Conservation (phyloP, 768 basidiomycete species). For the Trametes maxima region DNA sequence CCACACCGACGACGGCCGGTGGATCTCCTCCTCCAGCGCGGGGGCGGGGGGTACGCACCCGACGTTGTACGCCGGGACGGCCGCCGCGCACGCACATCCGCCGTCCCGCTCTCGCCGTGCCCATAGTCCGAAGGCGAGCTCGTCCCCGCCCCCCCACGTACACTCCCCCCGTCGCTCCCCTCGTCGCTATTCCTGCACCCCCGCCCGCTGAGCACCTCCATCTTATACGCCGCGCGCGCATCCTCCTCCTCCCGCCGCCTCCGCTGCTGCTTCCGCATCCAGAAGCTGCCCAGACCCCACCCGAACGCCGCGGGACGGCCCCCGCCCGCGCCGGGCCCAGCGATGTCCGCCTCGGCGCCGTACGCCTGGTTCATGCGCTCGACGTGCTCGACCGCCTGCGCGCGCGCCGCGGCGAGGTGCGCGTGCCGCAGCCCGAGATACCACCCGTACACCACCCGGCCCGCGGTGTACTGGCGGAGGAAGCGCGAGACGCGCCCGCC, state of each 20-base stretch:
- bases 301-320: slow-evolving; percentile 44
- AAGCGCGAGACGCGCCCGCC: slow-evolving; percentile 14
- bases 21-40: slow-evolving; percentile 8
- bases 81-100: not conserved
- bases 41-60: slow-evolving; percentile 4
- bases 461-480: slow-evolving; percentile 15
- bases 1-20: slow-evolving; percentile 55
- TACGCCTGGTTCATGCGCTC: slow-evolving; percentile 68
- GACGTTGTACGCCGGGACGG: not conserved
- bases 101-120: slow-evolving; percentile 1
- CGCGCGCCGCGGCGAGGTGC: slow-evolving; percentile 69
- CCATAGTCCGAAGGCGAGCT: not conserved
- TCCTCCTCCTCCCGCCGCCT: slow-evolving; percentile 33
- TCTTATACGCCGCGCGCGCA: slow-evolving; percentile 21
- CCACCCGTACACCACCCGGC: slow-evolving; percentile 49
- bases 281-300: slow-evolving; percentile 79
- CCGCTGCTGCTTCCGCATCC: slow-evolving; percentile 43
- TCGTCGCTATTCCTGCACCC: slow-evolving; percentile 10
- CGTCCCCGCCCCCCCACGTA: slow-evolving; percentile 2
- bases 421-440: slow-evolving; percentile 66
- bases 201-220: slow-evolving; percentile 7
- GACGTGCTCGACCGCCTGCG: slow-evolving; percentile 68
- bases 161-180: slow-evolving; percentile 16
- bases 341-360: slow-evolving; percentile 35
- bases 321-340: slow-evolving; percentile 8